A percentile compares a stretch with the other conserved stretches of the same genome.
These are phyloP conservation scores for Suhomyces pyralidae DNA, from an alignment of 805 yeast genomes.

Conservation along the genomic window DNA sequence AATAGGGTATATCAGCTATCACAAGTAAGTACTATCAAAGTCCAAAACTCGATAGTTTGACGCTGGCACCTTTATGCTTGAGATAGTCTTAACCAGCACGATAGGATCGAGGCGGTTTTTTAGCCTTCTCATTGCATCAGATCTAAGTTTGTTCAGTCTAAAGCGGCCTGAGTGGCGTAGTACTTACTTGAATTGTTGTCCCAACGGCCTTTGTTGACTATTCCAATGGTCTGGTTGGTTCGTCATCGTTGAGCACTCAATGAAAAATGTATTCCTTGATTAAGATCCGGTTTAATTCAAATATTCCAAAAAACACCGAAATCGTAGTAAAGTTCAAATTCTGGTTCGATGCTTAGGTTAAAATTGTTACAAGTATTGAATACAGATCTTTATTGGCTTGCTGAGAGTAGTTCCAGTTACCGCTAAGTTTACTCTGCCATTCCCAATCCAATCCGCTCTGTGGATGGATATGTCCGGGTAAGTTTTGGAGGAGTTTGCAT, in stretches of 20 bases:
- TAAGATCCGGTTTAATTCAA: background rate
- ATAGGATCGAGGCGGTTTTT: background rate
- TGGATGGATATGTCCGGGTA: conserved; percentile 5
- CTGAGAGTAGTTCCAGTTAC: background rate
- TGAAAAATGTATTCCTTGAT: background rate
- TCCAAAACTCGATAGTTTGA: background rate
- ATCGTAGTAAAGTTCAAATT: background rate
- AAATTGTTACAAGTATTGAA: background rate
- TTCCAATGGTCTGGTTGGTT: conserved; percentile 44
- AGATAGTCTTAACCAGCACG: background rate
- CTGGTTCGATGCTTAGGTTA: background rate
- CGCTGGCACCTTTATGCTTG: background rate
- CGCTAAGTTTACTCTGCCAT: background rate
- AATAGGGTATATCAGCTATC: background rate
- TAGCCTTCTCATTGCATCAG: background rate
- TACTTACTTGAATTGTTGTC: conserved; percentile 44
- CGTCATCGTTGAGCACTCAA: conserved; percentile 23
- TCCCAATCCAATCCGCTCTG: conserved; percentile 1
- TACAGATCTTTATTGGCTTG: background rate
- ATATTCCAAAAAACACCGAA: background rate
- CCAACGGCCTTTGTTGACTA: conserved; percentile 40
- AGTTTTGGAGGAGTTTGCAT: background rate
- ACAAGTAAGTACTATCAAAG: background rate
- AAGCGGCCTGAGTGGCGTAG: background rate
- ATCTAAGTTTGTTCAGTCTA: background rate